Base-by-base conservation (phyloP, 306 rosid genomes). In the Quercus cerris region DNA sequence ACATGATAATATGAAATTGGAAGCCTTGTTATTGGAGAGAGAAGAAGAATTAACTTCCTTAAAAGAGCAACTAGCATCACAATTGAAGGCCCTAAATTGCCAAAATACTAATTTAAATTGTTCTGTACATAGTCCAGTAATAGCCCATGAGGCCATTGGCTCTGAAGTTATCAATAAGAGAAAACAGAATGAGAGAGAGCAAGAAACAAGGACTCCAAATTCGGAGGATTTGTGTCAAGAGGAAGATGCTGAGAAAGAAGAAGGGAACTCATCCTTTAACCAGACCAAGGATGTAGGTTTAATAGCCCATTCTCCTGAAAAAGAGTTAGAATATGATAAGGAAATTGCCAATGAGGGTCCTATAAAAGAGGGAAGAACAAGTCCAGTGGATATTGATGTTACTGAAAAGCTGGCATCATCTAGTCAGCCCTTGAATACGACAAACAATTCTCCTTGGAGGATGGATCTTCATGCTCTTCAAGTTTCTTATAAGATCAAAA, bases 401-500 rank as follows among this genome's bases (percentile, higher is more conserved):
- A 57, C 75, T 6, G 77, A 80, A 18, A 80, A 62, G 35, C 72
- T 81, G 56, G 77, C 79, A 35, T 78, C 79, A 27, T 73, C 80
- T 11, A 46, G 63, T 22, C 75, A 74, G 25, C 76, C 77, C 49
- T 75, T 68, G 52, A 81, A 73, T 62, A 77, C 72, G 75, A 76
- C 75, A 72, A 77, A 71, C 61, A 82, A 59, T 64, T 46, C 88
- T 20, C 79, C 17, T 74, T 91, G 97, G 98, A 91, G 90, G 86
- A 89, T 95, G 94, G 99, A 95, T 83, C 90, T 95, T 52, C 94
- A 93, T 80, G 97, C 97, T 76, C 94, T 94, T 77, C 97, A 97
- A 71, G 88, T 93, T 67, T 90, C 97, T 66, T 95, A 86, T 94
- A 95, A 95, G 84, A 90, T 95, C 86, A 95, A 95, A 85, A 90